Conservation (phyloP, 2,329 filamentous ascomycete genomes). For the Hymenoscyphus infarciens region DNA sequence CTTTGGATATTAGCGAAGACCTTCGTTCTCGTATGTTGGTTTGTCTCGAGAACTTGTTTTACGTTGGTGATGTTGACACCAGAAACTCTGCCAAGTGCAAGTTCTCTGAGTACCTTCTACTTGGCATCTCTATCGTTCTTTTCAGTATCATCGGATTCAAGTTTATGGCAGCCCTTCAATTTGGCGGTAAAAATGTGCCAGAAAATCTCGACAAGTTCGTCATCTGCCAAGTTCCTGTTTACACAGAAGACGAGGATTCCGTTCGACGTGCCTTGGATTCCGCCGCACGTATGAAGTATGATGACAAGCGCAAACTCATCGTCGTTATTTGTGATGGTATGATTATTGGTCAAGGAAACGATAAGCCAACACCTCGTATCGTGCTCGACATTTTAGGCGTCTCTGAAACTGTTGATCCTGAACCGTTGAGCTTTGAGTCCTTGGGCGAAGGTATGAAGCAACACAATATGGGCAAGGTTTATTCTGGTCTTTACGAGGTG, state of each 20-base stretch:
- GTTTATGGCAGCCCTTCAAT: conserved; percentile 93
- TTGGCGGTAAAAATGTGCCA: conserved; percentile 83
- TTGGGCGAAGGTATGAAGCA: conserved; percentile 94
- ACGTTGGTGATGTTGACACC: conserved; percentile 87
- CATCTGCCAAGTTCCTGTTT: conserved; percentile 95
- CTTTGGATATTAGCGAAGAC: conserved; percentile 55
- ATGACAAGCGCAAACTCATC: conserved; percentile 95
- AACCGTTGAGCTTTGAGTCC: conserved; percentile 94
- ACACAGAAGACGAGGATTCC: conserved; percentile 97
- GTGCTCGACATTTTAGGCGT: conserved; percentile 96
- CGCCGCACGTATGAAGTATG: conserved; percentile 89
- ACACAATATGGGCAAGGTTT: conserved; percentile 99
- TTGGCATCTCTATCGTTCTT: conserved; percentile 78
- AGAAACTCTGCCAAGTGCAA: conserved; percentile 79
- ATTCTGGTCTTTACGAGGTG: conserved; percentile 95
- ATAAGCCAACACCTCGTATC: conserved; percentile 90
- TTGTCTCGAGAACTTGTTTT: conserved; percentile 93
- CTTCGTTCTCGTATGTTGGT: conserved; percentile 67
- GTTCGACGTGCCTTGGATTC: conserved; percentile 96
- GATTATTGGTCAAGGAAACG: conserved; percentile 99
- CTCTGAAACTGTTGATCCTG: conserved; percentile 87
- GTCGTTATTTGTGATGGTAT: conserved; percentile 95
- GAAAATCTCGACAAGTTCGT: conserved; percentile 98
- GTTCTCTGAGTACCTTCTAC: conserved; percentile 85
- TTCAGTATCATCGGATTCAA: conserved; percentile 87